Base-by-base conservation (phyloP, 345 rosid species). In the Hibiscus syriacus region DNA sequence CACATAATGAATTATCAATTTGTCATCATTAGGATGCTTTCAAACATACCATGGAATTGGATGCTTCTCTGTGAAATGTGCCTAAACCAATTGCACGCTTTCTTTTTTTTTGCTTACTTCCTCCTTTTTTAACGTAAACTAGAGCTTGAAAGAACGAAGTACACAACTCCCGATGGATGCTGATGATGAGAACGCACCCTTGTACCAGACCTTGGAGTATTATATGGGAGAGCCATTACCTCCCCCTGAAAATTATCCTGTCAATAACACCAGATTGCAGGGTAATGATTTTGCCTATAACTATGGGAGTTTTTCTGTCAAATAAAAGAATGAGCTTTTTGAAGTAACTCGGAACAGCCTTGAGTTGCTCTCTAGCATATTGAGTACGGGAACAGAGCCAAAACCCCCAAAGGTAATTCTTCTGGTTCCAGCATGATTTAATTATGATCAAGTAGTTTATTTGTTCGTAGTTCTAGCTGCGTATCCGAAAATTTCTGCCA, bases 241-340 rank as follows among this genome's bases (percentile, higher is more conserved):
- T 69, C 87, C 88, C 68, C 77, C 84, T 62, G 88, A 74, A 77
- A 82, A 79, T 68, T 80, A 84, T 73, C 88, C 88, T 3, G 46
- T 78, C 68, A 84, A 81, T 56, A 78, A 75, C 38, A 70, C 75
- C 23, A 83, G 62, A 65, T 67, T 58, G 50, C 64, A 69, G 52
- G 79, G 56, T 53, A 72, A 74, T 34, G 82, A 66, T 20, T 70
- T 79, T 61, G 58, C 69, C 59, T 77, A 76, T 73, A 76, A 71
- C 72, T 68, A 64, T 48, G 81, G 84, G 26, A 70, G 62, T 69
- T 70, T 81, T n/a, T n/a, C n/a, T n/a, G n/a, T n/a, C n/a, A n/a
- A n/a, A n/a, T n/a, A n/a, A n/a, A n/a, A n/a, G n/a, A n/a, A n/a
- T n/a, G n/a, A n/a, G n/a, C n/a, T n/a, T n/a, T n/a, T n/a, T n/a